Evolutionary conservation across 2,329 filamentous ascomycete genomes (phyloP).

Genomic region (Penicillium sp.): DNA sequence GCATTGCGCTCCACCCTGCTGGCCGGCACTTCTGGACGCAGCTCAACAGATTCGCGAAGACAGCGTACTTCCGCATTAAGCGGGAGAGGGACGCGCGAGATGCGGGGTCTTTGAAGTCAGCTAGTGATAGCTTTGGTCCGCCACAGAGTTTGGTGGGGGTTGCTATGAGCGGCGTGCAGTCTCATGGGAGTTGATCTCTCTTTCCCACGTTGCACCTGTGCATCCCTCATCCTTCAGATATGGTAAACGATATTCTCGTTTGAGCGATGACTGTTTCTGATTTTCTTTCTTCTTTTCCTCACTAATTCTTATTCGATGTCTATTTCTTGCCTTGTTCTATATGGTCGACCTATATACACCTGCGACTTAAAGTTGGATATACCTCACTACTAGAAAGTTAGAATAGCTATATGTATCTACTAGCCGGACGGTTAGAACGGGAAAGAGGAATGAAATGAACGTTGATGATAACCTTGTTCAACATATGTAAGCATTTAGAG

Average conservation of each 20-base stretch:
- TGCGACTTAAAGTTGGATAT: slow-evolving; percentile 16
- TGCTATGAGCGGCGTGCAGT: slow-evolving; percentile 35
- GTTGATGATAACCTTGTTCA: background rate
- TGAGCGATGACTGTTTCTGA: background rate
- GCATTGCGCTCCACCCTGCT: slow-evolving; percentile 84
- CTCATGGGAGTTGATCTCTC: slow-evolving; percentile 29
- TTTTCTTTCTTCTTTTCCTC: background rate
- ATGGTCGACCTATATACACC: slow-evolving; percentile 15
- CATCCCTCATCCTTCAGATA: background rate
- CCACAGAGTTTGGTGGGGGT: slow-evolving; percentile 44
- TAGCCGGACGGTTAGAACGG: background rate
- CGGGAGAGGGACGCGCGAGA: slow-evolving; percentile 57
- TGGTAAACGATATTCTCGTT: background rate
- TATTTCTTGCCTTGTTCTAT: slow-evolving; percentile 2
- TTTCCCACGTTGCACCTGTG: no score
- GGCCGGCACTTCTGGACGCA: slow-evolving; percentile 91
- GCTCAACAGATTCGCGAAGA: slow-evolving; percentile 84
- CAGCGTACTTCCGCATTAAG: slow-evolving; percentile 81
- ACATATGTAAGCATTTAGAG: background rate
- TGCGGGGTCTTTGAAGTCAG: slow-evolving; percentile 28
- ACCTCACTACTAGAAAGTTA: slow-evolving; percentile 13
- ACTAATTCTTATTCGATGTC: background rate
- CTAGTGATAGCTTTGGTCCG: slow-evolving; percentile 33
- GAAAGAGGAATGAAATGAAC: background rate
- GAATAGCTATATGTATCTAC: background rate